Conservation (phyloP, 176 grass and related monocot genomes). For the Sorghum bicolor region DNA sequence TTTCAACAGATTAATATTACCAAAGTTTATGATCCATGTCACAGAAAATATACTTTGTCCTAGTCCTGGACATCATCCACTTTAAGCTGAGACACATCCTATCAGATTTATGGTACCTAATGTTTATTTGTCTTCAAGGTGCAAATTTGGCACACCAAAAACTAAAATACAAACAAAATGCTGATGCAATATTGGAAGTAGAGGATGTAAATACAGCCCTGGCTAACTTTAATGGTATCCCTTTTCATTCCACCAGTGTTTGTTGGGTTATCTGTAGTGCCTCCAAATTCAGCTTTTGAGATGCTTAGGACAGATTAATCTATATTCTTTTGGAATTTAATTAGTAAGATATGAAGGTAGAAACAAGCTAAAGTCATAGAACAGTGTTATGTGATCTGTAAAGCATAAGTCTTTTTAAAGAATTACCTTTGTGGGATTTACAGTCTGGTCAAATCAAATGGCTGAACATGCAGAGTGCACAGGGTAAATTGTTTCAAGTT, state of each 20-base stretch:
- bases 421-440: neutral
- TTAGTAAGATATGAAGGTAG: neutral
- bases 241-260: neutral
- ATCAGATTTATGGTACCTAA: neutral
- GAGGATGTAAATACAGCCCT: neutral
- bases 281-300: neutral
- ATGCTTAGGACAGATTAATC: neutral
- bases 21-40: neutral
- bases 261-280: neutral
- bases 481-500: neutral
- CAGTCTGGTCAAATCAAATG: neutral
- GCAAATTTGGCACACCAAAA: constrained; percentile 4
- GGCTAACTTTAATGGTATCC: neutral
- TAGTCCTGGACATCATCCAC: neutral
- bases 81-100: neutral
- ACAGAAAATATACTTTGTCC: neutral
- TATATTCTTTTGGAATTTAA: neutral
- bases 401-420: neutral
- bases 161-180: neutral
- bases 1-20: neutral
- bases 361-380: neutral
- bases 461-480: neutral
- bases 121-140: constrained; percentile 6
- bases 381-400: neutral
- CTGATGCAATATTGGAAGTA: neutral